Conservation (phyloP, 257 asterid species). For the Eustoma russellianum region DNA sequence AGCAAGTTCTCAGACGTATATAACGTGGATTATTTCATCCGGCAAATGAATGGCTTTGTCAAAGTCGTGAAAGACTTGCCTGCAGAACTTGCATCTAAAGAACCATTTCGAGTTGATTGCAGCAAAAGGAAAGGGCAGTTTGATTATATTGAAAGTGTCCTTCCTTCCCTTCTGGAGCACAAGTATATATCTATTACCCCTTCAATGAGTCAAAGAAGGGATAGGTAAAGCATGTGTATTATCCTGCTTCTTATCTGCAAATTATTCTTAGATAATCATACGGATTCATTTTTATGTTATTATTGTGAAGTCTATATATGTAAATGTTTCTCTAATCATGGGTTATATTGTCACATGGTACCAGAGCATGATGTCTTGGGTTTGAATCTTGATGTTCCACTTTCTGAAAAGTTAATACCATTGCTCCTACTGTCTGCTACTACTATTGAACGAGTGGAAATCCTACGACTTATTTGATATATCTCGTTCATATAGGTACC, state of each 20-base stretch:
- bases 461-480: background rate
- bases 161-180: conserved; percentile 79
- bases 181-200: conserved; percentile 81
- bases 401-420: too few relatives aligned
- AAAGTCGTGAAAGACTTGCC: conserved; percentile 80
- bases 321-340: too few relatives aligned
- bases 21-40: conserved; percentile 84
- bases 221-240: conserved; percentile 44
- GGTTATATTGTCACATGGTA: too few relatives aligned
- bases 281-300: too few relatives aligned
- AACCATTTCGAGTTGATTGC: conserved; percentile 86
- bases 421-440: too few relatives aligned
- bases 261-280: background rate
- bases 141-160: conserved; percentile 79
- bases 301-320: too few relatives aligned
- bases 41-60: conserved; percentile 65
- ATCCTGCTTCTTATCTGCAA: background rate
- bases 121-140: conserved; percentile 91
- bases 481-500: conserved; percentile 49
- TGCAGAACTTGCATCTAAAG: conserved; percentile 68
- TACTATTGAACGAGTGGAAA: too few relatives aligned
- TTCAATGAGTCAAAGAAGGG: conserved; percentile 97
- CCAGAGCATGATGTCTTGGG: too few relatives aligned
- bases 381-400: too few relatives aligned
- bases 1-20: conserved; percentile 87